phyloP scores from a whole-genome alignment of 306 rosid species.

The Rosa multiflora region DNA sequence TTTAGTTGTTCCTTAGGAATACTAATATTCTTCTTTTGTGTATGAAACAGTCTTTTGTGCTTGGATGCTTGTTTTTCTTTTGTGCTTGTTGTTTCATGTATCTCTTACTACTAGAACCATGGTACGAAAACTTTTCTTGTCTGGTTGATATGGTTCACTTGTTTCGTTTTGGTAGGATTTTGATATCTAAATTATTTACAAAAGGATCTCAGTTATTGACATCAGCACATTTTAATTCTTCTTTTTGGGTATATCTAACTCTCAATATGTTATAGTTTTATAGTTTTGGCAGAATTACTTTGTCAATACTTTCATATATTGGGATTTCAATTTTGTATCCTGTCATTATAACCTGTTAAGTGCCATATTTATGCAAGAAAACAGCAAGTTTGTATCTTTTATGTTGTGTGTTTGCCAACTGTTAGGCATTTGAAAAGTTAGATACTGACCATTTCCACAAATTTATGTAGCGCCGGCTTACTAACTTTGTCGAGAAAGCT shows the following conservation, averaged over 20 bases:
- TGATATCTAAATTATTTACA: background rate
- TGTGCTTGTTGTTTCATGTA: background rate
- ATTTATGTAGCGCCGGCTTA: conserved; percentile 70
- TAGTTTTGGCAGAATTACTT: background rate
- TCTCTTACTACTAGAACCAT: background rate
- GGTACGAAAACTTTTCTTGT: background rate
- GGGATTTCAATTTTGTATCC: background rate
- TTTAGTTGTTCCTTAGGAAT: background rate
- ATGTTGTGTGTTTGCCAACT: background rate
- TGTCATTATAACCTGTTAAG: background rate
- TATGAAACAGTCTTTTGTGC: background rate
- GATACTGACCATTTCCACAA: conserved; percentile 12
- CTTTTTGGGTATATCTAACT: background rate
- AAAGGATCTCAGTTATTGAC: background rate
- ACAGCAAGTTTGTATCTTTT: background rate
- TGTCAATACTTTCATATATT: background rate
- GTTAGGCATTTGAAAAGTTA: conserved; percentile 14
- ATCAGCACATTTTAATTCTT: no score
- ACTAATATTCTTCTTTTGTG: background rate
- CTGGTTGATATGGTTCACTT: background rate
- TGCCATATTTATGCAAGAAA: background rate
- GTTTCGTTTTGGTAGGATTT: background rate
- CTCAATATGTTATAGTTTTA: background rate
- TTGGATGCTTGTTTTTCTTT: background rate
- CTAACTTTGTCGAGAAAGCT: conserved; percentile 79